Evolutionary conservation across 2,329 filamentous ascomycete genomes (phyloP), one percentile per base, ranked within the genome.

Genomic region (Mycosphaerelloides madeirae): DNA sequence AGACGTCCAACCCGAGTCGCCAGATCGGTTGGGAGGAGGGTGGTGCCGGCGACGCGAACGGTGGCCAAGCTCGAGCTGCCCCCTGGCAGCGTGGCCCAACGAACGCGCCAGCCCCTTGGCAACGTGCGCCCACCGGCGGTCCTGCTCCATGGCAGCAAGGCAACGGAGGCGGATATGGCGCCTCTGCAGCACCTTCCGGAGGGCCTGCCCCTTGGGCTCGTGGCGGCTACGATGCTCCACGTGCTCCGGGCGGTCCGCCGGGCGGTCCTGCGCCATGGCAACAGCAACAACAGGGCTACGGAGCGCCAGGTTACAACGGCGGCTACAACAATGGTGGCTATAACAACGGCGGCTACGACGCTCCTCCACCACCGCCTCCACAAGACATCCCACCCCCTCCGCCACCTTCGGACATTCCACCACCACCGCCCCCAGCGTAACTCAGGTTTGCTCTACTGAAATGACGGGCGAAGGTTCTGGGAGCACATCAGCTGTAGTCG

Each of bases 1-100:
- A 72, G 44, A 77, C 73, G 42, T 78, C 72, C 36, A 74, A 77
- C 35, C 70, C 84, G 29, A 84, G 83, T 56, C 84, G 83, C 54
- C 87, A 86, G 52, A 95, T 98, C 62, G 93, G 95, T 70, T 87
- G 84, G 52, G 87, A 86, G 11, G 85, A 87, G 45, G 80, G 80
- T 43, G 75, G 74, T 29, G 79, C 77, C 53, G 78, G 79, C 40
- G 68, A 80, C 33, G 68, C 68, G 13, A 68, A 65, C 42, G 87
- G 88, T 14, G 89, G 46, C 31, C 54, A 38, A 39, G 55, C 41
- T 53, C 57, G 40, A 37, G 31, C 39, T 18, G 51, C 47, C 36
- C 55, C 60, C 15, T 60, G 62, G 60, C 49, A 60, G 49, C 53
- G 59, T 33, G 54, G 51, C 14, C 50, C 58, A 11, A 54, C 53